Evolutionary conservation across 1,139 yeast genomes (phyloP).

Genomic region (Eremothecium sinecaudum): DNA sequence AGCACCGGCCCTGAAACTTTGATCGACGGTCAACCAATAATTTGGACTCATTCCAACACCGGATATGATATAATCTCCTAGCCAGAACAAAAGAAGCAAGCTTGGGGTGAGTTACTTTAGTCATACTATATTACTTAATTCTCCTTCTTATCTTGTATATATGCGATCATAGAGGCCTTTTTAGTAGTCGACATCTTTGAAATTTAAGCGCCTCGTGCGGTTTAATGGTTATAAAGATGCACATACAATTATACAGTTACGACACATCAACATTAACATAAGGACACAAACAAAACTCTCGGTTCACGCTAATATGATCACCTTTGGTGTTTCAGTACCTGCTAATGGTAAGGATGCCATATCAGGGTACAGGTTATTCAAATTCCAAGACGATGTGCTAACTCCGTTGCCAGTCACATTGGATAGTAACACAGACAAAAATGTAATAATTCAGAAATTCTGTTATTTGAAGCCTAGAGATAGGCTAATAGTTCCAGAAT

Average conservation of each 20-base stretch:
- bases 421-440: slow-evolving; percentile 12
- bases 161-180: too few species aligned
- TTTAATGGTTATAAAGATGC: too few species aligned
- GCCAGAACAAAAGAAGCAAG: too few species aligned
- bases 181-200: too few species aligned
- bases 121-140: too few species aligned
- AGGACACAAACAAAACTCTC: too few species aligned
- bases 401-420: slow-evolving; percentile 7
- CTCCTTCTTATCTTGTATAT: too few species aligned
- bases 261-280: too few species aligned
- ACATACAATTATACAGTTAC: too few species aligned
- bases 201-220: too few species aligned
- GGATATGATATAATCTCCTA: not conserved
- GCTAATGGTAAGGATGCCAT: slow-evolving; percentile 15
- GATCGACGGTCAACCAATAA: slow-evolving; percentile 42
- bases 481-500: slow-evolving; percentile 9
- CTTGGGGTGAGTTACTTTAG: too few species aligned
- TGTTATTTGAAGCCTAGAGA: slow-evolving; percentile 21
- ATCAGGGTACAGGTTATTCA: slow-evolving; percentile 20
- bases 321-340: slow-evolving; percentile 24
- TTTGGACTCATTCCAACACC: slow-evolving; percentile 33
- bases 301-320: slow-evolving; percentile 11
- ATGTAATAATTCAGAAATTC: slow-evolving; percentile 19
- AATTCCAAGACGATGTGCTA: slow-evolving; percentile 14
- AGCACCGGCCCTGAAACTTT: slow-evolving; percentile 51